phyloP scores from a whole-genome alignment of 345 rosid genomes.

The Lagerstroemia speciosa region DNA sequence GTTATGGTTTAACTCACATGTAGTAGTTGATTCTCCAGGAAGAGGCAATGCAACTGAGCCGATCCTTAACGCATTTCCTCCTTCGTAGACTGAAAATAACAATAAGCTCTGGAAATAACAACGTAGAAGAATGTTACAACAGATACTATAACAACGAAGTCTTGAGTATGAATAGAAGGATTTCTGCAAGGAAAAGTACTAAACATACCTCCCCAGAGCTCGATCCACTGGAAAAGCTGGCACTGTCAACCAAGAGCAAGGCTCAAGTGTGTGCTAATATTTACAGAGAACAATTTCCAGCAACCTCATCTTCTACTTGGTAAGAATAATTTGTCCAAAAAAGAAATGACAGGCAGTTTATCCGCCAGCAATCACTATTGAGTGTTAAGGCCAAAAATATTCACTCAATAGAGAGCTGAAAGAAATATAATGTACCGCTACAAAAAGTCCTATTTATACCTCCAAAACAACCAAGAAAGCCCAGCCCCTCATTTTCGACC shows the following conservation, averaged over 20 bases:
- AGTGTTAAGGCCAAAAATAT: no score
- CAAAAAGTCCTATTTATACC: conserved; percentile 10
- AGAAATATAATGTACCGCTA: conserved; percentile 8
- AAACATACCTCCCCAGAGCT: conserved; percentile 3
- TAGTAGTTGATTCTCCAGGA: not conserved
- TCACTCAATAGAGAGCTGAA: conserved; percentile 13
- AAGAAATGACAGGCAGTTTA: no score
- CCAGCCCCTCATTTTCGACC: conserved; percentile 14
- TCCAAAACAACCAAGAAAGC: conserved; percentile 8
- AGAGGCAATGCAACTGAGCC: not conserved
- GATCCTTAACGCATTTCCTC: not conserved
- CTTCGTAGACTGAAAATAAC: not conserved
- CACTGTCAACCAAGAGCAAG: conserved; percentile 3
- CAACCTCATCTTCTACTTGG: conserved; percentile 18
- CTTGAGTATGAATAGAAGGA: not conserved
- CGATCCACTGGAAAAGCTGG: conserved; percentile 2
- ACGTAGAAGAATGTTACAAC: not conserved
- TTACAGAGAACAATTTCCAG: conserved; percentile 10
- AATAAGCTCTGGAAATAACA: not conserved
- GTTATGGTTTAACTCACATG: not conserved
- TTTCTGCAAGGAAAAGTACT: not conserved
- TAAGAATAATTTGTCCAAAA: not conserved
- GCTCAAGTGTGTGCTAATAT: conserved; percentile 5
- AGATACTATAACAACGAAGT: not conserved
- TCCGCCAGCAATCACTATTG: no score